These are phyloP conservation scores for Globisporangium heterothallicum DNA, from an alignment of 352 stramenopile genomes.

Conservation along the genomic window DNA sequence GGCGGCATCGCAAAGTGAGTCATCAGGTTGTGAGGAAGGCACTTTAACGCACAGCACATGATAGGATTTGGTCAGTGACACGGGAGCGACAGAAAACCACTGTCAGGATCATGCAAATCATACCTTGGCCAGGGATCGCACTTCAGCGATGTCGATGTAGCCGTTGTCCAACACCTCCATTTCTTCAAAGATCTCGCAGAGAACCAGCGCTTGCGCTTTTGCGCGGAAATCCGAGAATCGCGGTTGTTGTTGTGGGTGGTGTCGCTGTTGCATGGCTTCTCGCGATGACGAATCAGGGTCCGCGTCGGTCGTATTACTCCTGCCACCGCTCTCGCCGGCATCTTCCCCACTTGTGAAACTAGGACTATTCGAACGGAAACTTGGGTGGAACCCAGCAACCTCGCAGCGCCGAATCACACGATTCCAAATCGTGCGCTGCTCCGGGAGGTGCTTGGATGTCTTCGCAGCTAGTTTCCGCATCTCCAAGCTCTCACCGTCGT, in stretches of 20 bases:
- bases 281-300: background rate
- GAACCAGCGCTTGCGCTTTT: conserved; percentile 29
- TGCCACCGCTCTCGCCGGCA: background rate
- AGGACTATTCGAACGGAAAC: conserved; percentile 14
- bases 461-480: background rate
- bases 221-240: conserved; percentile 22
- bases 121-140: conserved; percentile 56
- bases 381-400: conserved; percentile 25
- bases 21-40: conserved; percentile 4
- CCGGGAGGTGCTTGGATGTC: conserved; percentile 15
- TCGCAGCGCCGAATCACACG: conserved; percentile 53
- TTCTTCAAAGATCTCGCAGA: conserved; percentile 68
- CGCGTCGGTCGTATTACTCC: background rate
- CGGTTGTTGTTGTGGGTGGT: too few relatives aligned
- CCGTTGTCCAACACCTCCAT: conserved; percentile 57
- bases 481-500: too few relatives aligned
- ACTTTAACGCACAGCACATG: background rate
- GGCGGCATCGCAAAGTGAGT: conserved; percentile 6
- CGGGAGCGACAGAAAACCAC: too few relatives aligned
- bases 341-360: background rate
- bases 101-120: background rate
- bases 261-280: background rate
- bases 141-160: conserved; percentile 64
- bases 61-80: too few relatives aligned
- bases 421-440: conserved; percentile 58